Conservation (phyloP, 176 grass and related monocot genomes). For the Triticum urartu region DNA sequence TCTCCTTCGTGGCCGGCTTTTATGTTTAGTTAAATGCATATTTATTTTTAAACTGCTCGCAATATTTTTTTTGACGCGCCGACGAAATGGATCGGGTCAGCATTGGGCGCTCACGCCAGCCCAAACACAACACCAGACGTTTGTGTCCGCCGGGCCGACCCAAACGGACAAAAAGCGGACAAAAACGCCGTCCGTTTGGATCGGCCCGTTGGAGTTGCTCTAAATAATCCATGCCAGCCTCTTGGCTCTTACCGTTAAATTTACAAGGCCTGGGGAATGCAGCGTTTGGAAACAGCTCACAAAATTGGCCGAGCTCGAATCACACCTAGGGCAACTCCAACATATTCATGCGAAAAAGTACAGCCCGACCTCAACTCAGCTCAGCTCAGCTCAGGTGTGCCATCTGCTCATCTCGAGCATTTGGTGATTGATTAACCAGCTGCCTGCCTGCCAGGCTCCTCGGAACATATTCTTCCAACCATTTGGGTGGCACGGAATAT, state of each 20-base stretch:
- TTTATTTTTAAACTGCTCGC: too few species aligned
- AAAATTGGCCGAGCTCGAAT: background rate
- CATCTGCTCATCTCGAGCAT: constrained; percentile 7
- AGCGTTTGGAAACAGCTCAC: background rate
- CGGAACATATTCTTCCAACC: constrained; percentile 53
- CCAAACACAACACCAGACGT: too few species aligned
- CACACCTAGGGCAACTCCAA: background rate
- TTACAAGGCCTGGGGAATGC: background rate
- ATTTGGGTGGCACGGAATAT: constrained; percentile 40
- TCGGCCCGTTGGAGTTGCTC: too few species aligned
- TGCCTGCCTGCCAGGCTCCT: background rate
- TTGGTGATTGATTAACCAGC: constrained; percentile 16
- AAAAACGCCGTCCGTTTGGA: too few species aligned
- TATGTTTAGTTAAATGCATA: too few species aligned
- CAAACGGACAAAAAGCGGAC: too few species aligned
- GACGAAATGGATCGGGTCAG: too few species aligned
- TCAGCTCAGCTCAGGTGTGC: background rate
- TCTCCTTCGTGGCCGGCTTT: too few species aligned
- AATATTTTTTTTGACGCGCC: too few species aligned
- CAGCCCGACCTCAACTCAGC: background rate
- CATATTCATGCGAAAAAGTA: background rate
- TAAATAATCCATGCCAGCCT: too few species aligned
- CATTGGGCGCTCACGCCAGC: too few species aligned
- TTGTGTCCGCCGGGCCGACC: too few species aligned
- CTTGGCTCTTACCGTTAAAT: background rate